Conservation (phyloP, 2,329 filamentous ascomycete genomes). For the Penicillium sclerotiorum region DNA sequence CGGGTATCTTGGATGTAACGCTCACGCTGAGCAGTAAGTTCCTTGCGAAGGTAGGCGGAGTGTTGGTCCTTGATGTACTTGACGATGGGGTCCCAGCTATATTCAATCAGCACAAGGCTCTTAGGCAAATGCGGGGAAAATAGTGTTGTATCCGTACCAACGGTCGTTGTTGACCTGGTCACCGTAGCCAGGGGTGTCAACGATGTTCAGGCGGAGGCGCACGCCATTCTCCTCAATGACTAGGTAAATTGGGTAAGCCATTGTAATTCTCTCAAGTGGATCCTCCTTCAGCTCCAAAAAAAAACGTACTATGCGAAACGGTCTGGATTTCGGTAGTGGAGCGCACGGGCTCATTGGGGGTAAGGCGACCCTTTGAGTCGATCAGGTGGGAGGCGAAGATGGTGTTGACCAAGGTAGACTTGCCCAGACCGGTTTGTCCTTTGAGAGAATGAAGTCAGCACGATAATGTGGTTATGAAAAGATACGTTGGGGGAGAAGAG, state of each 20-base stretch:
- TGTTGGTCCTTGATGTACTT: conserved; percentile 99
- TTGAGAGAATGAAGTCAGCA: conserved; percentile 50
- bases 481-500: no score
- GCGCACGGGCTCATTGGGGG: conserved; percentile 89
- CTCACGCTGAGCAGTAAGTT: conserved; percentile 97
- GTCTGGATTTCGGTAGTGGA: conserved; percentile 97
- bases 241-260: conserved; percentile 33
- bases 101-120: conserved; percentile 20
- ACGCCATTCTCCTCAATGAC: conserved; percentile 99
- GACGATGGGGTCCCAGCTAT: conserved; percentile 95
- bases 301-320: conserved; percentile 75
- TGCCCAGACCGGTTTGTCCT: conserved; percentile 96
- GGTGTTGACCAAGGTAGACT: conserved; percentile 99
- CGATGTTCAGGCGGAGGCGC: conserved; percentile 95
- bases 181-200: conserved; percentile 97
- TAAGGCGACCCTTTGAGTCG: conserved; percentile 94
- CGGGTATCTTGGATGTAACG: conserved; percentile 99
- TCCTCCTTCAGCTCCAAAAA: not conserved
- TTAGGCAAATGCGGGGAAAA: not conserved
- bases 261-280: not conserved
- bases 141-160: conserved; percentile 56
- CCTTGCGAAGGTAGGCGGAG: conserved; percentile 97
- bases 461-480: no score
- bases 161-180: conserved; percentile 99
- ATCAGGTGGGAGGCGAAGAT: conserved; percentile 99